Conservation (phyloP, 2,329 filamentous ascomycete species). For the Emericellopsis atlantica region DNA sequence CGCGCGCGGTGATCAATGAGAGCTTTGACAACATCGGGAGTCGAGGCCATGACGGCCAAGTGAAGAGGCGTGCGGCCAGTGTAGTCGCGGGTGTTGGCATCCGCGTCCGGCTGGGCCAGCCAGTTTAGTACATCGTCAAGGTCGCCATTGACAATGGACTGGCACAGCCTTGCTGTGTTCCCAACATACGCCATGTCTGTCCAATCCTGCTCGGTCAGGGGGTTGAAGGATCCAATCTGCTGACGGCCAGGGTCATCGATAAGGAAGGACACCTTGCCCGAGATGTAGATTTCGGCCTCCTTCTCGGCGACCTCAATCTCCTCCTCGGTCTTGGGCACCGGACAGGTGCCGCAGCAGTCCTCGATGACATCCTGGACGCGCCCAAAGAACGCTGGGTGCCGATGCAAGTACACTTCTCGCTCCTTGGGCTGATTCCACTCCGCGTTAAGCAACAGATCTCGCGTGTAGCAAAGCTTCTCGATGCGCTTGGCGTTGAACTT, state of each 20-base stretch:
- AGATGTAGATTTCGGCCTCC: conserved; percentile 65
- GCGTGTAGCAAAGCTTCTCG: conserved; percentile 70
- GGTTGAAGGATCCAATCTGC: conserved; percentile 60
- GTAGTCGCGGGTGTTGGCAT: conserved; percentile 64
- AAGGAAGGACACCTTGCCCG: conserved; percentile 60
- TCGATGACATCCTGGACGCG: conserved; percentile 59
- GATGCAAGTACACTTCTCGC: conserved; percentile 64
- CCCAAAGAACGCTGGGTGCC: conserved; percentile 79
- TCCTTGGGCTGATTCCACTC: conserved; percentile 75
- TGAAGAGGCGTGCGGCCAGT: conserved; percentile 71
- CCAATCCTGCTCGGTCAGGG: conserved; percentile 72
- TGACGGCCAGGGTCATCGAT: conserved; percentile 75
- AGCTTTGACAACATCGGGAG: conserved; percentile 54
- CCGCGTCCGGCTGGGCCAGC: conserved; percentile 52
- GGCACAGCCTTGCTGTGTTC: conserved; percentile 63
- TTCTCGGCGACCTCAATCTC: conserved; percentile 60
- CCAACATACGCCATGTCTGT: conserved; percentile 86
- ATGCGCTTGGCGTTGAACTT: conserved; percentile 56
- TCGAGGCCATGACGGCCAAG: conserved; percentile 57
- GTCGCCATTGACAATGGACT: conserved; percentile 68
- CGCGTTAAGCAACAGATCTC: conserved; percentile 70
- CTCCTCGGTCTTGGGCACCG: conserved; percentile 53
- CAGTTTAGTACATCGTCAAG: conserved; percentile 59
- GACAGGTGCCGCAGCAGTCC: conserved; percentile 76
- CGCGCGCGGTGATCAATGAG: conserved; percentile 63